Conservation (phyloP, 164 flowering plant genomes). For the Brasenia schreberi region DNA sequence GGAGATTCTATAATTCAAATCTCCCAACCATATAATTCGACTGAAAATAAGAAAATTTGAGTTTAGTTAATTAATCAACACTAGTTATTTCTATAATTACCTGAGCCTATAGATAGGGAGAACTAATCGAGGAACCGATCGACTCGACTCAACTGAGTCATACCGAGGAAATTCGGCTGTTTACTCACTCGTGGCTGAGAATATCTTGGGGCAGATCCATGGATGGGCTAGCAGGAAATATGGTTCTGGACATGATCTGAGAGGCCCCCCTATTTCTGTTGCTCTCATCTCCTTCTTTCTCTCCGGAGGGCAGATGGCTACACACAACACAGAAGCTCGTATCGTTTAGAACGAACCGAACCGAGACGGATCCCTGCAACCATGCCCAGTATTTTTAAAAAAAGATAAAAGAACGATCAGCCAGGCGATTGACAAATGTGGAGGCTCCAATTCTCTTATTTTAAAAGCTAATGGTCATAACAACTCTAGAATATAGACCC, state of each 20-base stretch:
- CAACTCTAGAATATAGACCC: too few relatives aligned
- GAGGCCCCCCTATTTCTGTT: constrained; percentile 38
- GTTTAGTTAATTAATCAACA: background rate
- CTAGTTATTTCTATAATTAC: background rate
- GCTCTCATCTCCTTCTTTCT: constrained; percentile 43
- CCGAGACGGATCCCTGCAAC: constrained; percentile 62
- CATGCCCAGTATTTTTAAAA: too few relatives aligned
- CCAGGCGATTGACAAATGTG: too few relatives aligned
- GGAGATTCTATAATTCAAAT: constrained; percentile 28
- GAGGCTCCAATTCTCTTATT: too few relatives aligned
- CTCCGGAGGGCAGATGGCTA: constrained; percentile 65
- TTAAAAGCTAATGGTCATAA: too few relatives aligned
- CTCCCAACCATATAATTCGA: constrained; percentile 24
- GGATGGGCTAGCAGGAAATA: constrained; percentile 40
- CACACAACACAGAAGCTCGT: constrained; percentile 82
- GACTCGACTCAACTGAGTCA: background rate
- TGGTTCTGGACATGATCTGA: constrained; percentile 42
- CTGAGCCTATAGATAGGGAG: background rate
- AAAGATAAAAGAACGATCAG: too few relatives aligned
- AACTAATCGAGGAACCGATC: background rate
- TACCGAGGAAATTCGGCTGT: background rate
- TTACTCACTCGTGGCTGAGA: constrained; percentile 58
- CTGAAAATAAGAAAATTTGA: constrained; percentile 9
- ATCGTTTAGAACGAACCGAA: constrained; percentile 45
- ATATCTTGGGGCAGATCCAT: constrained; percentile 41